Percentiles rank a stretch among this genome's conserved stretches.
These are phyloP conservation scores for Yamadazyma jaroonii DNA, from an alignment of 1,139 yeast genomes.

Conservation along the genomic window DNA sequence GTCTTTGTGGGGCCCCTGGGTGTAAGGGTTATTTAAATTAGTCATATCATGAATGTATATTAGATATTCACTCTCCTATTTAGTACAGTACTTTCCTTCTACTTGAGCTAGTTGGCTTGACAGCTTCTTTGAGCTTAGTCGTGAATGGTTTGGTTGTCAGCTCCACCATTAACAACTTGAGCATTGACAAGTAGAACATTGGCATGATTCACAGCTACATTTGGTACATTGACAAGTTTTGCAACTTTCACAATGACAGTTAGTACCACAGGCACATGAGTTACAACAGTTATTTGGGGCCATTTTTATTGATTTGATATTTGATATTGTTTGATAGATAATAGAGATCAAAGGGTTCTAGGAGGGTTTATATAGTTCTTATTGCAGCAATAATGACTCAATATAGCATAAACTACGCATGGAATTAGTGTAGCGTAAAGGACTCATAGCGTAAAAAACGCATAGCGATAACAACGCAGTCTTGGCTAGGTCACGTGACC, in stretches of 20 bases:
- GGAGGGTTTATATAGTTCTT: neutral
- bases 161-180: neutral
- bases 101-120: too few species aligned
- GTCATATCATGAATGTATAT: slow-evolving; percentile 1
- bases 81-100: too few species aligned
- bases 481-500: too few species aligned
- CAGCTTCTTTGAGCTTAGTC: too few species aligned
- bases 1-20: slow-evolving; percentile 92
- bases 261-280: too few species aligned
- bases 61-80: too few species aligned
- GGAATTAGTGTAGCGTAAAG: neutral
- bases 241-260: neutral
- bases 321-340: too few species aligned
- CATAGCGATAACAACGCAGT: neutral
- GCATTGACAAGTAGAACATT: neutral
- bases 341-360: too few species aligned
- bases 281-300: too few species aligned
- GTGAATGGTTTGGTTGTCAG: too few species aligned
- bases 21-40: slow-evolving; percentile 91
- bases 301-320: too few species aligned
- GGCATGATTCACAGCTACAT: neutral
- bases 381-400: neutral
- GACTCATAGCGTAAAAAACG: neutral
- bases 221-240: neutral
- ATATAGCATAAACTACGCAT: neutral